Evolutionary conservation across 768 basidiomycete species (phyloP).

Genomic region (Psilocybe cubensis): DNA sequence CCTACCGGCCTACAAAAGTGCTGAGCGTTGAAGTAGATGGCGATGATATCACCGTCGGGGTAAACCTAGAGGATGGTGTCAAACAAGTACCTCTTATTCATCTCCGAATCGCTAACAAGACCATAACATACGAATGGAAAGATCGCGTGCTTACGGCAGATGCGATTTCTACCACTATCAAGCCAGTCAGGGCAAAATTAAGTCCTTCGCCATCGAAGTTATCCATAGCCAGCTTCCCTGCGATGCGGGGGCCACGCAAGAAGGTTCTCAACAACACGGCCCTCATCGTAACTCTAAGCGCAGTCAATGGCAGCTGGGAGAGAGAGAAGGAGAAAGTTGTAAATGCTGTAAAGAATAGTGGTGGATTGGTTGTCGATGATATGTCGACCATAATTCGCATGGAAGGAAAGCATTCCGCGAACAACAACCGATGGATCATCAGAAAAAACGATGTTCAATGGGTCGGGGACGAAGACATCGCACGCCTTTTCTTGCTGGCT

Average conservation of each 20-base stretch:
- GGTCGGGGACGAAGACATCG: slow-evolving; percentile 42
- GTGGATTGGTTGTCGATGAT: slow-evolving; percentile 66
- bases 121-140: slow-evolving; percentile 54
- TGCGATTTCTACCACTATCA: slow-evolving; percentile 44
- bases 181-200: slow-evolving; percentile 34
- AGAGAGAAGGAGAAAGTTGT: slow-evolving; percentile 47
- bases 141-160: slow-evolving; percentile 50
- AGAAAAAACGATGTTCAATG: slow-evolving; percentile 50
- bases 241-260: slow-evolving; percentile 33
- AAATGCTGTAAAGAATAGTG: slow-evolving; percentile 47
- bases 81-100: slow-evolving; percentile 37
- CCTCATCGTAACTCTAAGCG: slow-evolving; percentile 59
- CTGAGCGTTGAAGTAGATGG: slow-evolving; percentile 34
- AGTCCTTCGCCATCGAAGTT: slow-evolving; percentile 53
- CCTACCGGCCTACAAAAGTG: slow-evolving; percentile 35
- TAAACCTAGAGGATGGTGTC: slow-evolving; percentile 43
- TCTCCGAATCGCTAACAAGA: slow-evolving; percentile 55
- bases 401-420: slow-evolving; percentile 49
- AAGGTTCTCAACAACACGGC: slow-evolving; percentile 52
- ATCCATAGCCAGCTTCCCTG: slow-evolving; percentile 42
- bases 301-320: slow-evolving; percentile 36
- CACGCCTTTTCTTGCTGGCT: slow-evolving; percentile 68
- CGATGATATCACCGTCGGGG: slow-evolving; percentile 36
- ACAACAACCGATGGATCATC: slow-evolving; percentile 57
- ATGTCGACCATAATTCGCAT: slow-evolving; percentile 59